These are phyloP conservation scores for Coemansia biformis DNA, from an alignment of 192 early-diverging fungal genomes.

Conservation along the genomic window DNA sequence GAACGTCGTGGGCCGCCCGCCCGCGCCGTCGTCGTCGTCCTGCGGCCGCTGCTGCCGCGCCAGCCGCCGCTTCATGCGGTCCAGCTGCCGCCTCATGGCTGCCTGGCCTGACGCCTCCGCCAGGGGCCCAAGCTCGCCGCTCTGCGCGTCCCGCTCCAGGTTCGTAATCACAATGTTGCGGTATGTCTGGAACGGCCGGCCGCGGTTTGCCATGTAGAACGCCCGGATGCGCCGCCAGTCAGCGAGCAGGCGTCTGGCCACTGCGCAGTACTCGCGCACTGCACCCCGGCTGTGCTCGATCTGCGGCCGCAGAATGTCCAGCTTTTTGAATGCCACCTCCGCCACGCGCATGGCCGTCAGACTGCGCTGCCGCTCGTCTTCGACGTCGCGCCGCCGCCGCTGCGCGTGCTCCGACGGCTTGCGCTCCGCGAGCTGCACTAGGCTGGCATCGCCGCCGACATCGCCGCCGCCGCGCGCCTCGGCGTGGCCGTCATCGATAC, in stretches of 20 bases:
- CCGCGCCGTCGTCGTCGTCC: background rate
- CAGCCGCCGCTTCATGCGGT: constrained; percentile 27
- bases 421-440: constrained; percentile 15
- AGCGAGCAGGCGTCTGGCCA: constrained; percentile 23
- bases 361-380: constrained; percentile 24
- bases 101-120: constrained; percentile 13
- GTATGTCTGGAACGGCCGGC: constrained; percentile 35
- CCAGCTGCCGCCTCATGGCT: constrained; percentile 29
- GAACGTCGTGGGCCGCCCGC: constrained; percentile 28
- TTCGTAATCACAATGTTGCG: constrained; percentile 15
- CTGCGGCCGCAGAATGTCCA: constrained; percentile 19
- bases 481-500: too few relatives aligned
- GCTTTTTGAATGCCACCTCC: constrained; percentile 33
- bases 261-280: constrained; percentile 24
- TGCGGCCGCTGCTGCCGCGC: constrained; percentile 16
- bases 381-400: constrained; percentile 17
- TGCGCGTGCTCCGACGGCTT: constrained; percentile 17
- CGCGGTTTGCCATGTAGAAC: constrained; percentile 25
- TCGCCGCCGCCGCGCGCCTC: too few relatives aligned
- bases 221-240: constrained; percentile 40
- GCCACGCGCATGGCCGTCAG: constrained; percentile 36
- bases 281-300: constrained; percentile 1
- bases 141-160: constrained; percentile 21
- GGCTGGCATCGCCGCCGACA: background rate
- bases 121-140: constrained; percentile 8